These are phyloP conservation scores for Sporothrix inflata DNA, from an alignment of 2,329 filamentous ascomycete genomes.

Conservation along the genomic window DNA sequence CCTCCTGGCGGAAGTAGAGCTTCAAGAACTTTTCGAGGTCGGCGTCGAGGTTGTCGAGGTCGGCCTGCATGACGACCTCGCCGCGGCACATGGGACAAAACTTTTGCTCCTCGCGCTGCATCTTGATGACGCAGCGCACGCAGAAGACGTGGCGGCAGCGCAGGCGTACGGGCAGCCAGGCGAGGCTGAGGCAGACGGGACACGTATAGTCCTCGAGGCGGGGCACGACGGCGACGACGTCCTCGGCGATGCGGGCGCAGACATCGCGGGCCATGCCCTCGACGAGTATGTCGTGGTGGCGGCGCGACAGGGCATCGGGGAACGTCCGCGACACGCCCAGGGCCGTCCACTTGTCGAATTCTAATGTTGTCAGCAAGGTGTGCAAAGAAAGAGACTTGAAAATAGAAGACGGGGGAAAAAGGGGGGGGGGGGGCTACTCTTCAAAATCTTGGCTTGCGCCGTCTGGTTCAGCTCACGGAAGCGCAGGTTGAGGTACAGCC, in stretches of 20 bases:
- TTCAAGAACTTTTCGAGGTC: conserved; percentile 70
- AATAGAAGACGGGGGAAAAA: conserved; percentile 36
- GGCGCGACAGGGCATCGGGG: conserved; percentile 59
- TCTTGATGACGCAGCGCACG: conserved; percentile 78
- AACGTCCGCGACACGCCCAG: conserved; percentile 69
- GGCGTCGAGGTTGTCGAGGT: conserved; percentile 70
- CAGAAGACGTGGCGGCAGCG: conserved; percentile 79
- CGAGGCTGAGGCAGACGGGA: conserved; percentile 76
- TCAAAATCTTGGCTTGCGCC: conserved; percentile 81
- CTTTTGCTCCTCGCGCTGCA: conserved; percentile 70
- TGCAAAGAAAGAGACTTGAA: neutral
- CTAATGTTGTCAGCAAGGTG: conserved; percentile 45
- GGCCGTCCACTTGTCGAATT: conserved; percentile 85
- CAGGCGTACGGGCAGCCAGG: conserved; percentile 80
- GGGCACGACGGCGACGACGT: conserved; percentile 74
- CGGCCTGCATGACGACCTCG: conserved; percentile 71
- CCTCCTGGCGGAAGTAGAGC: conserved; percentile 74
- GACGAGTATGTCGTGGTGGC: conserved; percentile 61
- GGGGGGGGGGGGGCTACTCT: conserved; percentile 68
- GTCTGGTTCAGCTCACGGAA: conserved; percentile 84
- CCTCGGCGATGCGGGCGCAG: conserved; percentile 72
- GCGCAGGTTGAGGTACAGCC: conserved; percentile 76
- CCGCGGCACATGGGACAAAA: conserved; percentile 77
- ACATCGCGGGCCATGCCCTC: conserved; percentile 73
- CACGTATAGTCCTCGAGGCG: conserved; percentile 85